Percentiles rank a stretch among this genome's conserved stretches.
Conservation (phyloP, 345 rosid genomes). For the Acer yangbiense region DNA sequence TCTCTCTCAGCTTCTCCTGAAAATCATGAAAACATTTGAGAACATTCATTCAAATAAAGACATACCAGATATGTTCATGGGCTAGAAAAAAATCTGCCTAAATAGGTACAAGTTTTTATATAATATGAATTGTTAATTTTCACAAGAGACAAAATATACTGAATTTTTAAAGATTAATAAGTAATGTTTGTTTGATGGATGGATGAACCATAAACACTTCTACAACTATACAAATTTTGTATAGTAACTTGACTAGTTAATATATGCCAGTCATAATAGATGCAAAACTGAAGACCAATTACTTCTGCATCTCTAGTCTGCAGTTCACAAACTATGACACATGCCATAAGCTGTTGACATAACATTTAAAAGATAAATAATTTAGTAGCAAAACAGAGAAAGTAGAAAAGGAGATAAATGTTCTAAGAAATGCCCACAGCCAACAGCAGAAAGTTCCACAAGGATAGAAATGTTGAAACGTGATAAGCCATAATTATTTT, state of each 20-base stretch:
- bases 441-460: not conserved
- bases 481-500: not conserved
- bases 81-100: not conserved
- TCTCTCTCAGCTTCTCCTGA: constrained; percentile 60
- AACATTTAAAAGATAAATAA: not conserved
- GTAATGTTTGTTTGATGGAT: no score
- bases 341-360: not conserved
- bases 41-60: not conserved
- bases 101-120: not conserved
- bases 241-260: not conserved
- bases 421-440: not conserved
- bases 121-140: not conserved
- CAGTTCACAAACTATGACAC: not conserved
- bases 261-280: not conserved
- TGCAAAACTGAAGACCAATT: not conserved
- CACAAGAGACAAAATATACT: not conserved
- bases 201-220: no score
- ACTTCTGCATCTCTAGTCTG: not conserved
- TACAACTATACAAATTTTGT: no score
- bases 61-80: not conserved
- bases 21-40: constrained; percentile 10
- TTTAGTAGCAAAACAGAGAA: not conserved
- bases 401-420: not conserved
- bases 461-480: not conserved
- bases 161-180: not conserved